These are phyloP conservation scores for Mycosphaerella sp. DNA, from an alignment of 2,329 filamentous ascomycete genomes.

Conservation along the genomic window DNA sequence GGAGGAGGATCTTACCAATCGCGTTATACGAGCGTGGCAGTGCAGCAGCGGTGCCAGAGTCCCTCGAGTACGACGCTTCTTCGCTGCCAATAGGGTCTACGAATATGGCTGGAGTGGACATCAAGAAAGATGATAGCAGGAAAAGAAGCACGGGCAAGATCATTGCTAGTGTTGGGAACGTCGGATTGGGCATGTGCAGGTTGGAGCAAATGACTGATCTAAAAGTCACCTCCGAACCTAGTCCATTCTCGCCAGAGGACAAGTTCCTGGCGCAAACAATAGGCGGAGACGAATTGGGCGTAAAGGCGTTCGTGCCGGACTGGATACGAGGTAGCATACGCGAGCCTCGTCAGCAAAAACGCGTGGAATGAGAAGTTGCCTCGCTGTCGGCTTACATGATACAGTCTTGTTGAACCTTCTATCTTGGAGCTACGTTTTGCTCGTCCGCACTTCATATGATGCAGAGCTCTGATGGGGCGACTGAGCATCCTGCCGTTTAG, in stretches of 20 bases:
- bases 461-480: no score
- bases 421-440: no score
- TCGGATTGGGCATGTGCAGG: constrained; percentile 80
- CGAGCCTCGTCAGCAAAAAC: constrained; percentile 37
- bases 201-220: constrained; percentile 87
- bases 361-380: constrained; percentile 23
- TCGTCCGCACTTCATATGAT: no score
- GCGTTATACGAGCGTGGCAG: constrained; percentile 56
- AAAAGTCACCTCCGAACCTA: constrained; percentile 60
- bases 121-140: constrained; percentile 48
- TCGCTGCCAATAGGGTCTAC: neutral
- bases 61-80: constrained; percentile 43
- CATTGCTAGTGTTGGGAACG: constrained; percentile 70
- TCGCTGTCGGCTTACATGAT: no score
- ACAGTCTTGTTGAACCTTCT: neutral
- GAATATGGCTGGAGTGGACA: constrained; percentile 39
- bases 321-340: constrained; percentile 56
- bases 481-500: no score
- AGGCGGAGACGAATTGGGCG: constrained; percentile 29
- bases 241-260: constrained; percentile 53
- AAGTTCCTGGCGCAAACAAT: constrained; percentile 38
- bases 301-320: constrained; percentile 66
- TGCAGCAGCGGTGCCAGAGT: constrained; percentile 30
- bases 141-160: constrained; percentile 73
- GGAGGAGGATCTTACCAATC: constrained; percentile 82